Conservation (phyloP, 1,284 basidiomycete species). For the Tetrapyrgos nigripes region DNA sequence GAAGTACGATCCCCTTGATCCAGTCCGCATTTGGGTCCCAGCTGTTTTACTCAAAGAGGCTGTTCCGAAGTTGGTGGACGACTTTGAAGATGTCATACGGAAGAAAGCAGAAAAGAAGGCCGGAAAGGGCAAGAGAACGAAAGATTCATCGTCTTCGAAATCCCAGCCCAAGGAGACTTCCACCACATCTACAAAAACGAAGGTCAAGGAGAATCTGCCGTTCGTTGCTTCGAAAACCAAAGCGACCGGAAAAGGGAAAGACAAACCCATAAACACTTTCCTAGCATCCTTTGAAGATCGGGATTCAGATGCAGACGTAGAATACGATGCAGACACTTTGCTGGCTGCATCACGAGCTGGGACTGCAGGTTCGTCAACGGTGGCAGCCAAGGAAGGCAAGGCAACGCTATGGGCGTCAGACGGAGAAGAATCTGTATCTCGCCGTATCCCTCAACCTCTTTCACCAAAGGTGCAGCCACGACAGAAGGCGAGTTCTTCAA, state of each 20-base stretch:
- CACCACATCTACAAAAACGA: constrained; percentile 8
- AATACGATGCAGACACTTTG: constrained; percentile 1
- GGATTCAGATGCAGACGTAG: constrained; percentile 5
- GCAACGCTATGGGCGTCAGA: not conserved
- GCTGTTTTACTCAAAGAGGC: constrained; percentile 75
- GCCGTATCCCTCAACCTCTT: not conserved
- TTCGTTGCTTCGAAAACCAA: constrained; percentile 4
- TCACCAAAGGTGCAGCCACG: not conserved
- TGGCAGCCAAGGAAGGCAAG: not conserved
- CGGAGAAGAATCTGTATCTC: not conserved
- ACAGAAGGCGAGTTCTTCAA: not conserved
- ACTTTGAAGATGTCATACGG: constrained; percentile 59
- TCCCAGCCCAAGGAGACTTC: constrained; percentile 15
- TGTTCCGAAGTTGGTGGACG: constrained; percentile 65
- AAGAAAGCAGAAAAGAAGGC: constrained; percentile 58
- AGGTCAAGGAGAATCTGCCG: constrained; percentile 2
- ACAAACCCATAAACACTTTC: not conserved
- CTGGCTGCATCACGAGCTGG: not conserved
- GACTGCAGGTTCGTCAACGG: not conserved
- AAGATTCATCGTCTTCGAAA: constrained; percentile 16
- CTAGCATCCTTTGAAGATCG: not conserved
- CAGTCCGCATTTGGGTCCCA: constrained; percentile 77
- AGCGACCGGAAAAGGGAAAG: not conserved
- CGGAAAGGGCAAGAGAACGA: constrained; percentile 39
- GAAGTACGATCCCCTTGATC: constrained; percentile 54